phyloP scores from a whole-genome alignment of 2,329 filamentous ascomycete genomes.

The Cordyceps javanica region DNA sequence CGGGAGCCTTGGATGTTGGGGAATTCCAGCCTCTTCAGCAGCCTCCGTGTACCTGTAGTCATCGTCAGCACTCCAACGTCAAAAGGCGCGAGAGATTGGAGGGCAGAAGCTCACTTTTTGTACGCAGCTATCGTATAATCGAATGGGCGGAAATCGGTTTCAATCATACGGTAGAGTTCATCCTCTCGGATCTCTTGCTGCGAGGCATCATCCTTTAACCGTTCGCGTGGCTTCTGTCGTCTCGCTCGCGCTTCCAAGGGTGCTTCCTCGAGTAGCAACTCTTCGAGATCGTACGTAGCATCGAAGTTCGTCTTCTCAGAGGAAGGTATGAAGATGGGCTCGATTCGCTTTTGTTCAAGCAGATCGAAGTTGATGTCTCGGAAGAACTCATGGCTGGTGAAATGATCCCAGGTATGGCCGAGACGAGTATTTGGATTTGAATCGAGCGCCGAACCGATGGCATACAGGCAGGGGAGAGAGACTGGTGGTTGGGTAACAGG shows the following conservation, averaged over 20 bases:
- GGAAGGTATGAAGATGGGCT: conserved; percentile 87
- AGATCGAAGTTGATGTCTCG: conserved; percentile 74
- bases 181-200: conserved; percentile 93
- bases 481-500: conserved; percentile 91
- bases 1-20: not conserved
- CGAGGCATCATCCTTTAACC: conserved; percentile 88
- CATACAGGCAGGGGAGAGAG: conserved; percentile 79
- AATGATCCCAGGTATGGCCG: conserved; percentile 79
- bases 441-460: conserved; percentile 77
- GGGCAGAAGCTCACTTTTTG: conserved; percentile 56
- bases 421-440: conserved; percentile 75
- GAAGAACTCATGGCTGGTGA: conserved; percentile 87
- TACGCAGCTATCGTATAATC: conserved; percentile 86
- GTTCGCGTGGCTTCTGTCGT: conserved; percentile 87
- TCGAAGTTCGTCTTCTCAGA: conserved; percentile 99
- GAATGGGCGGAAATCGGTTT: conserved; percentile 88
- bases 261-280: conserved; percentile 87
- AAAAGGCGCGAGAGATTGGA: conserved; percentile 17
- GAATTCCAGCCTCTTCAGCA: conserved; percentile 1
- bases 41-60: conserved; percentile 9
- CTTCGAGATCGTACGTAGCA: conserved; percentile 94
- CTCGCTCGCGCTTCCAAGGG: conserved; percentile 87
- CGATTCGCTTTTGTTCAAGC: conserved; percentile 78
- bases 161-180: conserved; percentile 89
- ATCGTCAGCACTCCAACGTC: not conserved